Percentiles rank a stretch among this genome's conserved stretches.
These are phyloP conservation scores for Stephania japonica DNA, from an alignment of 164 flowering plant genomes.

Conservation along the genomic window DNA sequence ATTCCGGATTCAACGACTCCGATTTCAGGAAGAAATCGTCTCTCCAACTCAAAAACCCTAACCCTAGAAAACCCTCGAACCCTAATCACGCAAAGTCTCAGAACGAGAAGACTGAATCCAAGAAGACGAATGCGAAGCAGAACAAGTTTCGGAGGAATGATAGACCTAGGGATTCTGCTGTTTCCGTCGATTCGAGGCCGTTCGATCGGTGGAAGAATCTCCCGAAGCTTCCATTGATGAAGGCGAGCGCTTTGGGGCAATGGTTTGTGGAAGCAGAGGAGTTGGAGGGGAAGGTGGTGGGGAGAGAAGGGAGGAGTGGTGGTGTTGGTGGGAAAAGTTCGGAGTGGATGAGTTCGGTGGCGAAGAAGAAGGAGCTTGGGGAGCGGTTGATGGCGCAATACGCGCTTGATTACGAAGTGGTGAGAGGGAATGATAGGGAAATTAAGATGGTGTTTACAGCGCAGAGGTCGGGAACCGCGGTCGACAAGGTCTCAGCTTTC, in stretches of 20 bases:
- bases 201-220: conserved; percentile 43
- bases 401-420: conserved; percentile 50
- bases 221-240: conserved; percentile 74
- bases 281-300: conserved; percentile 60
- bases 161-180: conserved; percentile 3
- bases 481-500: conserved; percentile 83
- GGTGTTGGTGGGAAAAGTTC: conserved; percentile 30
- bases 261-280: conserved; percentile 74
- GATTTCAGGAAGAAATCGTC: conserved; percentile 64
- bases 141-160: conserved; percentile 3
- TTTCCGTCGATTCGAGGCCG: conserved; percentile 2
- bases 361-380: conserved; percentile 65
- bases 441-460: conserved; percentile 73
- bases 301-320: conserved; percentile 31
- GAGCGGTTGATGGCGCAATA: conserved; percentile 79
- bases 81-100: background rate
- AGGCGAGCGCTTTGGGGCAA: conserved; percentile 44
- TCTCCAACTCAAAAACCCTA: conserved; percentile 26
- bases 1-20: conserved; percentile 72
- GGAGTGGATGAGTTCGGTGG: conserved; percentile 57
- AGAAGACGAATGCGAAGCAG: background rate
- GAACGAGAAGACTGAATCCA: background rate
- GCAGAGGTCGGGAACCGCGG: conserved; percentile 82
- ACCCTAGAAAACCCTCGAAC: background rate
- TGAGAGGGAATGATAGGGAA: conserved; percentile 69